Percentiles rank a stretch among this genome's conserved stretches.
Conservation (phyloP, 2,329 filamentous ascomycete species). For the Claviceps quebecensis region DNA sequence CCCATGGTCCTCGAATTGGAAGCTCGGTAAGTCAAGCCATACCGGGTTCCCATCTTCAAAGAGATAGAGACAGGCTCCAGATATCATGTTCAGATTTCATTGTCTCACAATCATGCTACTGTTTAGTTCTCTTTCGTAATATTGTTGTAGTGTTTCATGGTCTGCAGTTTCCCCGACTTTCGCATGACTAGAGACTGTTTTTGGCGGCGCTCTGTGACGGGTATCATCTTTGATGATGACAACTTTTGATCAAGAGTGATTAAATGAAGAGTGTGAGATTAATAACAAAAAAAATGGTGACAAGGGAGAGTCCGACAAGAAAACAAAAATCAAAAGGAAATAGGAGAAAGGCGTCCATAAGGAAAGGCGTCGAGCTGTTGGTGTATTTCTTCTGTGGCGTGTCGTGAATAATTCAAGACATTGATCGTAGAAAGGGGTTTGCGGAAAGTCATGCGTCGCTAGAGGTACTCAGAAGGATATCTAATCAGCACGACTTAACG, state of each 20-base stretch:
- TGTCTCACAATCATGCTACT: constrained; percentile 3
- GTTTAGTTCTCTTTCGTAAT: constrained; percentile 5
- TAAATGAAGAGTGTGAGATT: constrained; percentile 24
- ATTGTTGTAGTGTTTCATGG: constrained; percentile 12
- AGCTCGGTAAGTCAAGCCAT: neutral
- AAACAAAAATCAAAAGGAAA: constrained; percentile 29
- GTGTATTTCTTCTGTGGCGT: constrained; percentile 39
- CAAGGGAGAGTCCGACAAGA: constrained; percentile 20
- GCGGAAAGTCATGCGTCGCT: constrained; percentile 3
- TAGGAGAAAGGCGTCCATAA: constrained; percentile 21
- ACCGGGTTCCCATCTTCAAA: neutral
- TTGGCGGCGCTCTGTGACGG: constrained; percentile 18
- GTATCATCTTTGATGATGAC: constrained; percentile 16
- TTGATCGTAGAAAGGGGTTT: constrained; percentile 31
- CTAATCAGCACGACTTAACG: constrained; percentile 46
- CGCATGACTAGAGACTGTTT: constrained; percentile 21
- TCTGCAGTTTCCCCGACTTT: constrained; percentile 11
- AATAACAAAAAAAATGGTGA: constrained; percentile 19
- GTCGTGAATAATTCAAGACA: constrained; percentile 44
- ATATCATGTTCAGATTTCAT: neutral
- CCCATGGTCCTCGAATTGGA: neutral
- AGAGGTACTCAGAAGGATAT: neutral
- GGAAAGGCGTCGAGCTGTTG: constrained; percentile 42
- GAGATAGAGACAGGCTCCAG: neutral
- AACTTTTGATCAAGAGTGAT: constrained; percentile 23